Base-by-base conservation (phyloP, 164 flowering plant species). In the Buxus sempervirens region DNA sequence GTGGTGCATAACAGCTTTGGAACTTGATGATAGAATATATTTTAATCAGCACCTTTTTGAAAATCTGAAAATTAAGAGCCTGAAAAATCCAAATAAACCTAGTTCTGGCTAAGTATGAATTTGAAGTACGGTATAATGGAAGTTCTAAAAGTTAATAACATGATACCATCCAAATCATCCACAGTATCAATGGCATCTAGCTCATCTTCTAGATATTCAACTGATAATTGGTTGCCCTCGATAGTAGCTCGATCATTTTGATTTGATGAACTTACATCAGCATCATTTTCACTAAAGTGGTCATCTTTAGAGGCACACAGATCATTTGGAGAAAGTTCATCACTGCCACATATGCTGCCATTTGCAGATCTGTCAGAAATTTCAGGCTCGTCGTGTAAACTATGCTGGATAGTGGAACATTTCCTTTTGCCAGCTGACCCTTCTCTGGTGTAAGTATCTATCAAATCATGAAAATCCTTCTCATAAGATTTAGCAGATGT, bases 121-220 rank as follows among this genome's bases (percentile, higher is more conserved):
- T 32, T 32, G 38, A 32, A 32, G 38, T 32, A 32, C 38, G 7
- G 38, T 32, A 32, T 32, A 32, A 32, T 32, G 7, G 38, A 32
- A 32, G 5, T 32, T 32, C 3, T 32, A 32, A 32, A 32, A 32
- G 7, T 7, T 32, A 32, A n/a, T 72, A 65, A 19, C 49, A 66
- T 15, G 27, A 32, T 89, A 93, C 98, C 97, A 78, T 88, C 96
- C 76, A 91, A 81, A 69, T 89, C 96, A 84, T 93, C 85, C 27
- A 82, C 95, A 70, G 68, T 70, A 68, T 75, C 76, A n/a, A 82
- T 70, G 38, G 64, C 61, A 63, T 93, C 97, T 74, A 78, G 73
- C 64, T 89, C 98, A 78, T 89, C 87, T 85, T 93, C 98, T 74
- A 91, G 74, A 77, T 73, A 89, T 63, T 89, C 91, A 65, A 89